phyloP scores from a whole-genome alignment of 805 yeast species.

The Lipomyces lipofer region DNA sequence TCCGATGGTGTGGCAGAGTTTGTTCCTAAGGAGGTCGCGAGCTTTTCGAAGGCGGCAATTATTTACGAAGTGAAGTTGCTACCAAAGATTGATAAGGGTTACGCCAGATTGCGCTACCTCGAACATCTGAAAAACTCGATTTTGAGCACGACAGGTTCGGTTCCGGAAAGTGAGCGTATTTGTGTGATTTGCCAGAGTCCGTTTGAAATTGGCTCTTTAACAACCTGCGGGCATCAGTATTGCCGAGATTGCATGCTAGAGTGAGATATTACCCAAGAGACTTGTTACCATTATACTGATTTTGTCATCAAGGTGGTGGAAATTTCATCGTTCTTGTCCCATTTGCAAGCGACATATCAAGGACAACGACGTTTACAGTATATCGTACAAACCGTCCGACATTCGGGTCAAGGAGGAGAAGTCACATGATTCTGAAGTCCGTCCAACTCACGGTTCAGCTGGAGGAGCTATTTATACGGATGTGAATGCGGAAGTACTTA shows the following conservation, averaged over 20 bases:
- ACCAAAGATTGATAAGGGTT: conserved; percentile 36
- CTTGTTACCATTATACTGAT: background rate
- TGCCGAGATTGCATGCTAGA: conserved; percentile 76
- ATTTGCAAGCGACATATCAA: conserved; percentile 65
- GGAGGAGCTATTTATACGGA: conserved; percentile 35
- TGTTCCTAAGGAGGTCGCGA: conserved; percentile 38
- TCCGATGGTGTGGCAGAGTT: conserved; percentile 76
- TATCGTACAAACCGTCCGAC: conserved; percentile 56
- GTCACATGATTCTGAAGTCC: background rate
- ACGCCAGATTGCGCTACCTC: conserved; percentile 51
- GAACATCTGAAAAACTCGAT: conserved; percentile 43
- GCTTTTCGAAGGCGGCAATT: conserved; percentile 32
- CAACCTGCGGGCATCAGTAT: conserved; percentile 90
- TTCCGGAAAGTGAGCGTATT: conserved; percentile 45
- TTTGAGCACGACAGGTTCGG: conserved; percentile 32
- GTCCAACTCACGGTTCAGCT: conserved; percentile 27
- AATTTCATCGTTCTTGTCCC: conserved; percentile 64
- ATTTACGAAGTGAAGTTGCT: conserved; percentile 24
- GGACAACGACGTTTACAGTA: conserved; percentile 60
- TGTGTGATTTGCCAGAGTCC: conserved; percentile 79
- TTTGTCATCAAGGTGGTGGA: conserved; percentile 54
- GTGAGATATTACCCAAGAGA: conserved; percentile 10
- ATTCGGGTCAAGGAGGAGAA: conserved; percentile 41
- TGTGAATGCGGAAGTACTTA: conserved; percentile 31
- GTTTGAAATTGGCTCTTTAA: conserved; percentile 73